A percentile compares a stretch with the other conserved stretches of the same genome.
These are phyloP conservation scores for Neoboletus magnificus DNA, from an alignment of 768 basidiomycete genomes.

Conservation along the genomic window DNA sequence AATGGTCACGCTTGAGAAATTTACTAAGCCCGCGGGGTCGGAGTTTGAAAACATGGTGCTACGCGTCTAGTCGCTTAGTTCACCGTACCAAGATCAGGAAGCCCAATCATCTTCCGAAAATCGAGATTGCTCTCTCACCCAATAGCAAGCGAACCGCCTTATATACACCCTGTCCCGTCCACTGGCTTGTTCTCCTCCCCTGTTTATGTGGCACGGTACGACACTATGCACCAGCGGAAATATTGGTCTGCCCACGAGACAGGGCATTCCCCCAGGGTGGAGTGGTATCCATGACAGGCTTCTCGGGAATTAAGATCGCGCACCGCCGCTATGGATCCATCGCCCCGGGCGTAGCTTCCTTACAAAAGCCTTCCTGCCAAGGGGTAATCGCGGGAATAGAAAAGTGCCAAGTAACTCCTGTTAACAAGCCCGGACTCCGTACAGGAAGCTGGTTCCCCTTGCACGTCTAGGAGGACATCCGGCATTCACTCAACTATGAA, in stretches of 20 bases:
- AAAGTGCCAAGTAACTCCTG: background rate
- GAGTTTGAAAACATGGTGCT: constrained; percentile 12
- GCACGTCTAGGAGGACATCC: background rate
- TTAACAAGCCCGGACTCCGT: background rate
- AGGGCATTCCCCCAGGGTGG: too few species aligned
- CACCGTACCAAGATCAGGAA: background rate
- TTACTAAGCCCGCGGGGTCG: constrained; percentile 20
- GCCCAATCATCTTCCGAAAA: background rate
- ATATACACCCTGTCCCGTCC: too few species aligned
- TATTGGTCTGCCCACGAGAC: too few species aligned
- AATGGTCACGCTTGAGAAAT: constrained; percentile 1
- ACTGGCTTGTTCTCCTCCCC: too few species aligned
- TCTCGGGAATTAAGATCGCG: background rate
- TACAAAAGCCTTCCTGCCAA: background rate
- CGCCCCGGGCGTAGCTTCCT: background rate
- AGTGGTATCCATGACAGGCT: background rate
- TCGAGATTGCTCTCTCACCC: too few species aligned
- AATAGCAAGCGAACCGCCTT: too few species aligned
- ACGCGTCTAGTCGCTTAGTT: background rate
- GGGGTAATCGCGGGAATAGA: background rate
- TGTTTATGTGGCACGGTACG: background rate
- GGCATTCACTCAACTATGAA: too few species aligned
- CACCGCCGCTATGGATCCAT: background rate
- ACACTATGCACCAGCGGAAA: too few species aligned
- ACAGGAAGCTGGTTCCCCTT: background rate